Evolutionary conservation across 148 eudicot genomes (phyloP).

Genomic region (Polygonum aviculare): DNA sequence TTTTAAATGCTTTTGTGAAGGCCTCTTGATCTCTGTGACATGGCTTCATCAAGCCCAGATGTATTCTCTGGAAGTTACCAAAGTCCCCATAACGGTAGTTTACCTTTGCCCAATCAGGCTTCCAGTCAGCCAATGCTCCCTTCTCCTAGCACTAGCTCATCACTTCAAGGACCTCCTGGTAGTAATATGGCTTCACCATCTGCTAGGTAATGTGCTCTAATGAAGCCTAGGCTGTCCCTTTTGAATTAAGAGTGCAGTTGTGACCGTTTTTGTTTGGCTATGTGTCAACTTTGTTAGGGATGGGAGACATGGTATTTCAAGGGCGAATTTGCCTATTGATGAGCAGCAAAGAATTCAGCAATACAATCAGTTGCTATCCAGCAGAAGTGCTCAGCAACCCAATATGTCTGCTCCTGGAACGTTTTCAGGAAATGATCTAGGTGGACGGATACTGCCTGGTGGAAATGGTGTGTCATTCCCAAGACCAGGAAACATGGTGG

Average conservation of each 20-base stretch:
- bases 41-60: slow-evolving; percentile 55
- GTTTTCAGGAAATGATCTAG: slow-evolving; percentile 55
- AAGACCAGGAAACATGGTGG: slow-evolving; percentile 42
- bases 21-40: slow-evolving; percentile 90
- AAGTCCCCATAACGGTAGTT: slow-evolving; percentile 28
- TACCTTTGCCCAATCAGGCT: slow-evolving; percentile 22
- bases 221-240: neutral
- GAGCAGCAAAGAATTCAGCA: slow-evolving; percentile 75
- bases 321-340: slow-evolving; percentile 60
- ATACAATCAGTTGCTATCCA: slow-evolving; percentile 52
- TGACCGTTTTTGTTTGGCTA: neutral
- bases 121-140: slow-evolving; percentile 20
- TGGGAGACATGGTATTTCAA: slow-evolving; percentile 54
- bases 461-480: slow-evolving; percentile 49
- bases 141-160: slow-evolving; percentile 17
- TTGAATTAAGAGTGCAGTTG: neutral
- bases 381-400: slow-evolving; percentile 54
- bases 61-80: slow-evolving; percentile 47
- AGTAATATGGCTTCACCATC: slow-evolving; percentile 28
- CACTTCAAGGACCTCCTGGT: slow-evolving; percentile 26
- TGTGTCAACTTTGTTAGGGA: slow-evolving; percentile 29
- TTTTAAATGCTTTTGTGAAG: slow-evolving; percentile 24
- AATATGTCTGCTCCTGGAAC: slow-evolving; percentile 46
- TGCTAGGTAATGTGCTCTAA: slow-evolving; percentile 38
- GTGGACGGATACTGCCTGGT: slow-evolving; percentile 54